A percentile compares a stretch with the other conserved stretches of the same genome.
phyloP scores from a whole-genome alignment of 2,329 filamentous ascomycete species.

The Monilinia vaccinii-corymbosi region DNA sequence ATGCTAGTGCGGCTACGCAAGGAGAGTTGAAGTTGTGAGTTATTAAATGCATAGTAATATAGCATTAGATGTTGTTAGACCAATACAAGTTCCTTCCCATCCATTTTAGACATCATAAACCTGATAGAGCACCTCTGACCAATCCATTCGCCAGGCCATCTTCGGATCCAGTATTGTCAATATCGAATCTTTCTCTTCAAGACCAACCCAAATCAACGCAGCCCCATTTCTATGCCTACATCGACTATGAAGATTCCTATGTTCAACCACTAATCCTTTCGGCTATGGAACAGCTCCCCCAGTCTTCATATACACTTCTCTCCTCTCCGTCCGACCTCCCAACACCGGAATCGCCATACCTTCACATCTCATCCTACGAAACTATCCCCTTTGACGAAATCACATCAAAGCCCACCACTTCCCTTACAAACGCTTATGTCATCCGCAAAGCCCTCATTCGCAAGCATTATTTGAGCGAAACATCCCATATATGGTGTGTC shows the following conservation, averaged over 20 bases:
- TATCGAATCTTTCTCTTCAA: conserved; percentile 19
- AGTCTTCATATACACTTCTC: conserved; percentile 46
- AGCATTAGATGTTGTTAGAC: conserved; percentile 28
- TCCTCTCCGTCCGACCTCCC: conserved; percentile 34
- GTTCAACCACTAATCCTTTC: conserved; percentile 76
- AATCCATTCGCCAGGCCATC: conserved; percentile 10
- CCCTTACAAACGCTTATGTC: conserved; percentile 79
- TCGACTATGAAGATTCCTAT: conserved; percentile 82
- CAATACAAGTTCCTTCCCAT: conserved; percentile 20
- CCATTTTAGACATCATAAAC: background rate
- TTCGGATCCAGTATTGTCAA: conserved; percentile 11
- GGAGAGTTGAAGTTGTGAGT: conserved; percentile 78
- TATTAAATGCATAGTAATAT: conserved; percentile 29
- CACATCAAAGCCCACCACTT: conserved; percentile 49
- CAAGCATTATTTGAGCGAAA: conserved; percentile 86
- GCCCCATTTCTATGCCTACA: conserved; percentile 55
- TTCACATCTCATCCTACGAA: conserved; percentile 86
- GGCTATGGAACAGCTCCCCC: conserved; percentile 57
- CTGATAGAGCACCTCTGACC: conserved; percentile 9
- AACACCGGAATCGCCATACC: conserved; percentile 21
- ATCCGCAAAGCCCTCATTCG: conserved; percentile 94
- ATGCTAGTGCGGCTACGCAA: conserved; percentile 53
- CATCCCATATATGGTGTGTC: conserved; percentile 73
- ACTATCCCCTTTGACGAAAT: conserved; percentile 74
- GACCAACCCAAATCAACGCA: conserved; percentile 14